Evolutionary conservation across 345 rosid genomes (phyloP).

Genomic region (Alliaria petiolata): DNA sequence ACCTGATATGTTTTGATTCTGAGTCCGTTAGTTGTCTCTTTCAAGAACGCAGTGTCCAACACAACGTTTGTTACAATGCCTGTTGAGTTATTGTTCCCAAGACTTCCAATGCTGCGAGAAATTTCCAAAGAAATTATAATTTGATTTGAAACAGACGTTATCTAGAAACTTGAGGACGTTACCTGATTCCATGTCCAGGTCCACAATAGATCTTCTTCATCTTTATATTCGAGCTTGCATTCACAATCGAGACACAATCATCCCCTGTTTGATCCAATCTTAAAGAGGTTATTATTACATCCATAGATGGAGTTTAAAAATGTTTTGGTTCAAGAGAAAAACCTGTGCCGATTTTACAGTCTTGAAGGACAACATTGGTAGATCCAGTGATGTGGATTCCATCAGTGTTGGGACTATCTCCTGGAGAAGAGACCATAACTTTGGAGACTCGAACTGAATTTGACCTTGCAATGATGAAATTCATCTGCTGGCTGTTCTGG

Average conservation of each 20-base stretch:
- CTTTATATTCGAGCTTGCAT: conserved; percentile 73
- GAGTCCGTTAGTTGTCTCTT: conserved; percentile 82
- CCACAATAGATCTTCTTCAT: conserved; percentile 93
- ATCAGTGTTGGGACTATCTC: conserved; percentile 98
- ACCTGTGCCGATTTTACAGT: conserved; percentile 96
- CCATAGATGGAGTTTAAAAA: too few species aligned
- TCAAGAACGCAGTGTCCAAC: conserved; percentile 82
- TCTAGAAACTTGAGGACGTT: background rate
- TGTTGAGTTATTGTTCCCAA: conserved; percentile 77
- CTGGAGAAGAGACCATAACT: conserved; percentile 84
- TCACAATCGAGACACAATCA: conserved; percentile 94
- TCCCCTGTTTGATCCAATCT: too few species aligned
- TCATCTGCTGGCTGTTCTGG: conserved; percentile 96
- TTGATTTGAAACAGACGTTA: background rate
- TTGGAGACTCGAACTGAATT: conserved; percentile 57
- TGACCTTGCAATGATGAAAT: conserved; percentile 75
- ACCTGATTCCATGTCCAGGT: conserved; percentile 99
- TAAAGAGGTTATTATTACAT: too few species aligned
- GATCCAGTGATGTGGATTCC: conserved; percentile 92
- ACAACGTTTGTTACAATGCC: conserved; percentile 86
- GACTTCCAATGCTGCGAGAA: conserved; percentile 82
- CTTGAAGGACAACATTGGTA: conserved; percentile 76
- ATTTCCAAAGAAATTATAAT: background rate
- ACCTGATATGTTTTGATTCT: conserved; percentile 99
- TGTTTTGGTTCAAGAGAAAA: too few species aligned